Conservation (phyloP, 768 basidiomycete species). For the Suillus discolor region DNA sequence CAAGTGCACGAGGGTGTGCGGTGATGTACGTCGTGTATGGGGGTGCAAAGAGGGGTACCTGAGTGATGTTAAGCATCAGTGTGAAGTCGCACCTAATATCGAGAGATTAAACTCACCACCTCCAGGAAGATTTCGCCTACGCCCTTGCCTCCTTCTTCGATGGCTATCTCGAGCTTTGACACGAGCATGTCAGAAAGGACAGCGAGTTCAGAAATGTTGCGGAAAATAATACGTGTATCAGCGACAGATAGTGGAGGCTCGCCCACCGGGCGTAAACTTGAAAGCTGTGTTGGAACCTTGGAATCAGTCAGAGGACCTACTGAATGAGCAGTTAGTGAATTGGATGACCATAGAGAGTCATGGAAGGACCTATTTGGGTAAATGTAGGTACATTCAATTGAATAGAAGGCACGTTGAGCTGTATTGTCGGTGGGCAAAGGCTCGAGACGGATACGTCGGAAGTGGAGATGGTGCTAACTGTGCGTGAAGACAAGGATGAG, state of each 20-base stretch:
- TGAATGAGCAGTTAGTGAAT: slow-evolving; percentile 16
- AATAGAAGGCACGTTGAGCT: neutral
- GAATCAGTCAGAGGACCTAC: slow-evolving; percentile 29
- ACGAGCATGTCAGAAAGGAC: slow-evolving; percentile 68
- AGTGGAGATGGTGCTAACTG: slow-evolving; percentile 53
- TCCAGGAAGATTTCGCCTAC: slow-evolving; percentile 73
- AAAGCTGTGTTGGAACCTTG: neutral
- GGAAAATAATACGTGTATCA: slow-evolving; percentile 73
- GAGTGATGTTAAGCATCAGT: slow-evolving; percentile 1
- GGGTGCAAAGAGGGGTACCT: slow-evolving; percentile 72
- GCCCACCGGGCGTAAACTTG: neutral
- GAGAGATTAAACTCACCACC: slow-evolving; percentile 48
- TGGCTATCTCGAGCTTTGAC: slow-evolving; percentile 62
- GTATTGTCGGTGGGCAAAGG: neutral
- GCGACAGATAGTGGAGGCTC: slow-evolving; percentile 67
- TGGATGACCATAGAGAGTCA: slow-evolving; percentile 46
- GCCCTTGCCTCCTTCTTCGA: slow-evolving; percentile 69
- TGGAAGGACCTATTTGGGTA: slow-evolving; percentile 12
- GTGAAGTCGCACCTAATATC: neutral
- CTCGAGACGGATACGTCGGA: slow-evolving; percentile 38
- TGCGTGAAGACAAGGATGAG: slow-evolving; percentile 43
- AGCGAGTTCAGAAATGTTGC: slow-evolving; percentile 77
- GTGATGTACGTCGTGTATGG: slow-evolving; percentile 84
- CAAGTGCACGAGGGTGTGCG: slow-evolving; percentile 72
- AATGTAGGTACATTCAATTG: slow-evolving; percentile 26